A percentile compares a stretch with the other conserved stretches of the same genome.
phyloP scores from a whole-genome alignment of 2,329 filamentous ascomycete species.

The Nigrospora oryzae region DNA sequence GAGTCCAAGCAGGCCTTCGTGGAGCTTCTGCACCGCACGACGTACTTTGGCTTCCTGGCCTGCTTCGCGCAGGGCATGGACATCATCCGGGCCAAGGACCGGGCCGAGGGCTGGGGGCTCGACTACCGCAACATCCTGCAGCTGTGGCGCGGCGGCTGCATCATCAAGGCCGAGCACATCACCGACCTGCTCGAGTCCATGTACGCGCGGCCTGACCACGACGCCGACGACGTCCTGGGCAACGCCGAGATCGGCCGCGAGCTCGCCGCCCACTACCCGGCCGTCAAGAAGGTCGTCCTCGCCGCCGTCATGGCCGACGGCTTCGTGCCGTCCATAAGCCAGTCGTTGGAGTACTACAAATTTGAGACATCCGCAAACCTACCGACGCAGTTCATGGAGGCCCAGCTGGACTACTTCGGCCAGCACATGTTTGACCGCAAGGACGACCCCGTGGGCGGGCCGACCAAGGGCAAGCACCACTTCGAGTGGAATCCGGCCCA shows the following conservation, averaged over 20 bases:
- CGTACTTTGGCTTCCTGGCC: constrained; percentile 52
- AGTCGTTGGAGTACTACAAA: constrained; percentile 60
- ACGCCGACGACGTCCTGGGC: constrained; percentile 33
- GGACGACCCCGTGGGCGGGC: constrained; percentile 39
- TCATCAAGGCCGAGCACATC: constrained; percentile 61
- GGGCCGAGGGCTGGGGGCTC: constrained; percentile 50
- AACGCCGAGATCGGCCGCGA: constrained; percentile 41
- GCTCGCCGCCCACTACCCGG: constrained; percentile 37
- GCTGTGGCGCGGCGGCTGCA: constrained; percentile 64
- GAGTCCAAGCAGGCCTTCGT: constrained; percentile 35
- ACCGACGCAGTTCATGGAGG: constrained; percentile 63
- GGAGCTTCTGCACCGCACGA: constrained; percentile 49
- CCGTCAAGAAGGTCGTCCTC: constrained; percentile 47
- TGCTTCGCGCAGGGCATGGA: constrained; percentile 60
- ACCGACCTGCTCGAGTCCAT: constrained; percentile 46
- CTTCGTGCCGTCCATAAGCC: constrained; percentile 50
- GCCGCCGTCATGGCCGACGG: constrained; percentile 48
- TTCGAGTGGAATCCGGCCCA: constrained; percentile 49
- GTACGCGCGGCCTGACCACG: constrained; percentile 25
- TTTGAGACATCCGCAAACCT: constrained; percentile 50
- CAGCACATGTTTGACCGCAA: constrained; percentile 56
- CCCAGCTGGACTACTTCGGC: constrained; percentile 64
- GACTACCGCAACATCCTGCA: constrained; percentile 41
- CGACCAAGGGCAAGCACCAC: constrained; percentile 50
- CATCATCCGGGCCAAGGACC: constrained; percentile 50